A percentile compares a stretch with the other conserved stretches of the same genome.
These are phyloP conservation scores for Beta vulgaris DNA, from an alignment of 148 eudicot species.

Conservation along the genomic window DNA sequence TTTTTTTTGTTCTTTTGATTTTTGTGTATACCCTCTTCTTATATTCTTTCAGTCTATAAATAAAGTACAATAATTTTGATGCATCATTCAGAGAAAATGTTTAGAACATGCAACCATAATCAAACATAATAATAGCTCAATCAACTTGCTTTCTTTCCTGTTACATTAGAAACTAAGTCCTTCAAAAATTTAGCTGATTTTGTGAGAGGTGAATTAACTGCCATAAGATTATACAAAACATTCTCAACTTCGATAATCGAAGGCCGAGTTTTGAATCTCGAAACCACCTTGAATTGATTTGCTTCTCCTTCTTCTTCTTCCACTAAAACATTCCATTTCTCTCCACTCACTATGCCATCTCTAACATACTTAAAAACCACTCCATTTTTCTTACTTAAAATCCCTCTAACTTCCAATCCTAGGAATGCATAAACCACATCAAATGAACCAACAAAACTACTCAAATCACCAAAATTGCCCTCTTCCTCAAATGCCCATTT, in stretches of 20 bases:
- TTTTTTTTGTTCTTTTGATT: too few species aligned
- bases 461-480: slow-evolving; percentile 43
- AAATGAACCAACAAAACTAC: slow-evolving; percentile 62
- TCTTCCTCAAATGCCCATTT: slow-evolving; percentile 88
- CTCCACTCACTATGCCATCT: slow-evolving; percentile 72
- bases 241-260: slow-evolving; percentile 74
- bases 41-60: slow-evolving; percentile 20
- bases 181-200: slow-evolving; percentile 80
- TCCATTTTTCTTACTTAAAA: slow-evolving; percentile 79
- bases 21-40: slow-evolving; percentile 18
- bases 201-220: slow-evolving; percentile 79
- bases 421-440: slow-evolving; percentile 85
- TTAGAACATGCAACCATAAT: background rate
- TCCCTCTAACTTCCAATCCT: slow-evolving; percentile 86
- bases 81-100: background rate
- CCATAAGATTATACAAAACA: slow-evolving; percentile 87
- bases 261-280: slow-evolving; percentile 62
- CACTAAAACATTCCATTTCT: slow-evolving; percentile 74
- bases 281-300: slow-evolving; percentile 46
- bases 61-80: slow-evolving; percentile 4
- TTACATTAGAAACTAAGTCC: slow-evolving; percentile 73
- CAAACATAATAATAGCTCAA: background rate
- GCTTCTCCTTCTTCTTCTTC: slow-evolving; percentile 66
- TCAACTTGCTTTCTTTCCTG: slow-evolving; percentile 51
- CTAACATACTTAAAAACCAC: slow-evolving; percentile 63